These are phyloP conservation scores for Allium cepa DNA, from an alignment of 106 monocot genomes.

Conservation along the genomic window DNA sequence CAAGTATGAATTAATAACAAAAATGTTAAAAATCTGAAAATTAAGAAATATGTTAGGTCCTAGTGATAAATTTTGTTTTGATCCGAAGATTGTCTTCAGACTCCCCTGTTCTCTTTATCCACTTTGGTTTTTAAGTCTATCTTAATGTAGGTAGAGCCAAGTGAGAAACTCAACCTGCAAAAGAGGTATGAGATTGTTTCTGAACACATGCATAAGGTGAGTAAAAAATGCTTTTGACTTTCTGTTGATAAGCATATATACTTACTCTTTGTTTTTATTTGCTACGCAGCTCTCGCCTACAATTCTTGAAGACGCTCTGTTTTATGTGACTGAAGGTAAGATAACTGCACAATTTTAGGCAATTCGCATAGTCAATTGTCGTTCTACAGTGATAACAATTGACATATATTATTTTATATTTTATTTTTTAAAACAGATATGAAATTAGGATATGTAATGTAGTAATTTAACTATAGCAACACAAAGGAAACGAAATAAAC, in stretches of 20 bases:
- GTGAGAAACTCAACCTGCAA: conserved; percentile 33
- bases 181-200: conserved; percentile 37
- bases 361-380: too few relatives aligned
- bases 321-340: conserved; percentile 7
- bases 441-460: too few relatives aligned
- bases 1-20: too few relatives aligned
- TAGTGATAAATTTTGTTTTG: not conserved
- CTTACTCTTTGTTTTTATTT: not conserved
- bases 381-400: too few relatives aligned
- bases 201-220: conserved; percentile 54
- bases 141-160: conserved; percentile 39
- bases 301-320: conserved; percentile 24
- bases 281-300: conserved; percentile 31
- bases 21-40: too few relatives aligned
- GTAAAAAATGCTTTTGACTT: not conserved
- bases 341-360: too few relatives aligned
- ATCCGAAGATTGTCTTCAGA: not conserved
- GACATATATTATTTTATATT: too few relatives aligned
- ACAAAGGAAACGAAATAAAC: too few relatives aligned
- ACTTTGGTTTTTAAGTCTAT: not conserved
- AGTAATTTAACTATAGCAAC: too few relatives aligned
- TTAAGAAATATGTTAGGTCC: too few relatives aligned
- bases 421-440: too few relatives aligned
- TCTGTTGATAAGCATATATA: not conserved
- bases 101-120: not conserved